A percentile compares a stretch with the other conserved stretches of the same genome.
phyloP scores from a whole-genome alignment of 129 eudicot species.

The Saposhnikovia divaricata region DNA sequence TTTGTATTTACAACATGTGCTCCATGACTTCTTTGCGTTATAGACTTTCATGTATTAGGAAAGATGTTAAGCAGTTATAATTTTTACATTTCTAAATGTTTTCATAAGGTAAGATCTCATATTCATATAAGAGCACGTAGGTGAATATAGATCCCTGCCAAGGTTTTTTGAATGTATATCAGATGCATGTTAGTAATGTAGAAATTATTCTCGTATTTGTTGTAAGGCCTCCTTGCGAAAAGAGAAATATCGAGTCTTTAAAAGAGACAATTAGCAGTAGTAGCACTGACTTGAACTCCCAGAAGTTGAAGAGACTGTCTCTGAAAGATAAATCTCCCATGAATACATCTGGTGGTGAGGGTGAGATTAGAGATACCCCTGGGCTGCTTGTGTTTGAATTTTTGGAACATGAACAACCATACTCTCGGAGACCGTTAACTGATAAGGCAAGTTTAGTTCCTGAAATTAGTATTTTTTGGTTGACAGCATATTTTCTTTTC shows the following conservation, averaged over 20 bases:
- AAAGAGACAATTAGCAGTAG: background rate
- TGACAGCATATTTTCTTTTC: background rate
- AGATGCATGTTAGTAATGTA: background rate
- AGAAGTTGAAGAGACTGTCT: constrained; percentile 14
- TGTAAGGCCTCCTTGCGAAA: constrained; percentile 3
- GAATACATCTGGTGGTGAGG: constrained; percentile 25
- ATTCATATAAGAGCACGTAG: background rate
- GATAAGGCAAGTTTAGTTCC: constrained; percentile 37
- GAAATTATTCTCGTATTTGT: background rate
- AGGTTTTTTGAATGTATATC: background rate
- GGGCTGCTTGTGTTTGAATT: constrained; percentile 35
- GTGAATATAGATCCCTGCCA: background rate
- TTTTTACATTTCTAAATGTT: background rate
- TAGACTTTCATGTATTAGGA: background rate
- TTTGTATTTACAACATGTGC: background rate
- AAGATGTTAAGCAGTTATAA: background rate
- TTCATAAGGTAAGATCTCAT: background rate
- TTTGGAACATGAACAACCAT: constrained; percentile 52
- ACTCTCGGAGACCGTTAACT: constrained; percentile 44
- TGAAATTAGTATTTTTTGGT: background rate
- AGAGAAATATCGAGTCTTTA: constrained; percentile 18
- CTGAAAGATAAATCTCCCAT: constrained; percentile 15
- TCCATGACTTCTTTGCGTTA: background rate
- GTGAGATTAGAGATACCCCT: constrained; percentile 20
- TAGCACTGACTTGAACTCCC: constrained; percentile 6